These are phyloP conservation scores for Starmera caribaea DNA, from an alignment of 805 yeast species.

Conservation along the genomic window DNA sequence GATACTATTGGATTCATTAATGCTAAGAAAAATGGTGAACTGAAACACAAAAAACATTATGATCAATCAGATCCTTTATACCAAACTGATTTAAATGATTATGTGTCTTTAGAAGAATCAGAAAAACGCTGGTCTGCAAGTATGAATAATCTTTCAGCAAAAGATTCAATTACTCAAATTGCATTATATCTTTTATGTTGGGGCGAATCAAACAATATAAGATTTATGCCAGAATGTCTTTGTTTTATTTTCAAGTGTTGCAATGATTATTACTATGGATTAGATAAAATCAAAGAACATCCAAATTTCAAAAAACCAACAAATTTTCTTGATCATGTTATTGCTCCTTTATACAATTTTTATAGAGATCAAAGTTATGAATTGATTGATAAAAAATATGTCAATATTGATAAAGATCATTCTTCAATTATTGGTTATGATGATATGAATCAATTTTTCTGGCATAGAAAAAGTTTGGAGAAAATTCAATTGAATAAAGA, in stretches of 20 bases:
- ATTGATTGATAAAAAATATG: slow-evolving; percentile 31
- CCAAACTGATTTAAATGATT: slow-evolving; percentile 1
- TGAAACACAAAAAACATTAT: slow-evolving; percentile 6
- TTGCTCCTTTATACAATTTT: slow-evolving; percentile 65
- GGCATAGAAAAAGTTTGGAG: slow-evolving; percentile 68
- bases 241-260: slow-evolving; percentile 83
- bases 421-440: slow-evolving; percentile 72
- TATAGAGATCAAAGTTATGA: slow-evolving; percentile 47
- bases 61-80: not conserved
- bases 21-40: slow-evolving; percentile 16
- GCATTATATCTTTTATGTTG: slow-evolving; percentile 67
- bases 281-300: slow-evolving; percentile 25
- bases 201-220: slow-evolving; percentile 84
- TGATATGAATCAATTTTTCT: slow-evolving; percentile 80
- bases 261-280: slow-evolving; percentile 49
- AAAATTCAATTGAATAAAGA: slow-evolving; percentile 37
- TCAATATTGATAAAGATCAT: slow-evolving; percentile 53
- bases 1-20: slow-evolving; percentile 33
- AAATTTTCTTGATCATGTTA: slow-evolving; percentile 53
- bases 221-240: slow-evolving; percentile 85
- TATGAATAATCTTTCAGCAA: slow-evolving; percentile 39
- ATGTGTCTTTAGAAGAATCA: slow-evolving; percentile 28
- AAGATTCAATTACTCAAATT: slow-evolving; percentile 52
- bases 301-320: slow-evolving; percentile 19
- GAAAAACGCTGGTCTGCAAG: slow-evolving; percentile 41